A percentile compares a stretch with the other conserved stretches of the same genome.
Conservation (phyloP, 2,329 filamentous ascomycete species). For the Dothidotthia symphoricarpi region DNA sequence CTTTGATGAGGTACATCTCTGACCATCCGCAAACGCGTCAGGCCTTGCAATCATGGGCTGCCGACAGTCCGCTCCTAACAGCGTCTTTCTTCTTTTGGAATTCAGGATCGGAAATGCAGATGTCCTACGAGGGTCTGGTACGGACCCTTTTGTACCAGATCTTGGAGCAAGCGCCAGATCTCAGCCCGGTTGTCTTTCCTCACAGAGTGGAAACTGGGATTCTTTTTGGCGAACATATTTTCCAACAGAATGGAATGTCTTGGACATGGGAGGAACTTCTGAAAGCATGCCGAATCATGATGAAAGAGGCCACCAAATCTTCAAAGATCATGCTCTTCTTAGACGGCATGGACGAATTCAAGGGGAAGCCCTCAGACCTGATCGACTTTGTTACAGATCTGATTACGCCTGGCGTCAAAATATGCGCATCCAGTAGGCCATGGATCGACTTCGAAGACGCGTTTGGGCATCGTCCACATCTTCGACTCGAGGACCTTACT, state of each 20-base stretch:
- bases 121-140: constrained; percentile 10
- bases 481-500: constrained; percentile 2
- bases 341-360: constrained; percentile 10
- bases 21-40: constrained; percentile 1
- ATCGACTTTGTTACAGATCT: constrained; percentile 2
- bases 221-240: neutral
- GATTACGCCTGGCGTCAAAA: constrained; percentile 10
- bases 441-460: constrained; percentile 27
- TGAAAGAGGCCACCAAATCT: neutral
- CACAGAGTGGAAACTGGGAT: neutral
- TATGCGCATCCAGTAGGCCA: constrained; percentile 27
- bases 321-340: constrained; percentile 4
- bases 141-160: constrained; percentile 5
- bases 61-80: neutral
- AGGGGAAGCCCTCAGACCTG: neutral
- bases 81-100: constrained; percentile 9
- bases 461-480: constrained; percentile 16
- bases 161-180: neutral
- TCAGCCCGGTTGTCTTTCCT: neutral
- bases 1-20: constrained; percentile 39
- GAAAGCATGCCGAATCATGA: neutral
- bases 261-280: constrained; percentile 4
- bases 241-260: neutral
- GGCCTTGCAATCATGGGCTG: neutral
- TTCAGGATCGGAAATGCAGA: constrained; percentile 8